Conservation (phyloP, 1,139 yeast genomes). For the Blastobotrys elegans region DNA sequence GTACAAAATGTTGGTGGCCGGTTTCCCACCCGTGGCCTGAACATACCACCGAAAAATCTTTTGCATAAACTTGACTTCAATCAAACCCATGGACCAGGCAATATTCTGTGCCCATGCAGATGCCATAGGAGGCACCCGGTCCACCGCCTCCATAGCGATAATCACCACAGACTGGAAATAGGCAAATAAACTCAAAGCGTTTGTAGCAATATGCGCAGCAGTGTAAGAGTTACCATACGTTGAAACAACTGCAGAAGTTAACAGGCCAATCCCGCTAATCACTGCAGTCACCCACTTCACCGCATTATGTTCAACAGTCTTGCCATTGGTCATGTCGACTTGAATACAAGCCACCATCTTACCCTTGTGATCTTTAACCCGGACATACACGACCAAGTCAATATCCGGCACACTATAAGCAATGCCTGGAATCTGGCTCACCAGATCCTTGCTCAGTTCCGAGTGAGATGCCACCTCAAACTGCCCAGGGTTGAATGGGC, state of each 20-base stretch:
- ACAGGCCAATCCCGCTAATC: constrained; percentile 80
- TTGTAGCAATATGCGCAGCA: constrained; percentile 95
- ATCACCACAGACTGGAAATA: constrained; percentile 93
- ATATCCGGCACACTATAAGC: constrained; percentile 91
- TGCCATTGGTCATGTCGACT: constrained; percentile 77
- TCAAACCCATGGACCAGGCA: constrained; percentile 92
- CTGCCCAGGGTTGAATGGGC: constrained; percentile 87
- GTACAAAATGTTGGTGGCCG: constrained; percentile 59
- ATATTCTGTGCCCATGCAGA: constrained; percentile 97
- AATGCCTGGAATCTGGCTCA: constrained; percentile 62
- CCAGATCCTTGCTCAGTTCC: constrained; percentile 41
- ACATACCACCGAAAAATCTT: constrained; percentile 88
- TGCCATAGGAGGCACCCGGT: constrained; percentile 92
- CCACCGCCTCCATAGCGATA: constrained; percentile 92
- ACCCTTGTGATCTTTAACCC: constrained; percentile 43
- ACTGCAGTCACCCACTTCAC: constrained; percentile 99
- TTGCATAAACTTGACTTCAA: constrained; percentile 73
- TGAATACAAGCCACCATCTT: constrained; percentile 81
- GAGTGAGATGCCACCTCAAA: constrained; percentile 62
- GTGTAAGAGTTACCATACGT: constrained; percentile 88
- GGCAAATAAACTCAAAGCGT: constrained; percentile 81
- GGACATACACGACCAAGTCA: constrained; percentile 85
- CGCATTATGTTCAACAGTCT: constrained; percentile 86
- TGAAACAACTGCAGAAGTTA: constrained; percentile 82
- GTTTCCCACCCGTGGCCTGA: constrained; percentile 88